Base-by-base conservation (phyloP, 1,284 basidiomycete genomes). In the Boletus sp. region DNA sequence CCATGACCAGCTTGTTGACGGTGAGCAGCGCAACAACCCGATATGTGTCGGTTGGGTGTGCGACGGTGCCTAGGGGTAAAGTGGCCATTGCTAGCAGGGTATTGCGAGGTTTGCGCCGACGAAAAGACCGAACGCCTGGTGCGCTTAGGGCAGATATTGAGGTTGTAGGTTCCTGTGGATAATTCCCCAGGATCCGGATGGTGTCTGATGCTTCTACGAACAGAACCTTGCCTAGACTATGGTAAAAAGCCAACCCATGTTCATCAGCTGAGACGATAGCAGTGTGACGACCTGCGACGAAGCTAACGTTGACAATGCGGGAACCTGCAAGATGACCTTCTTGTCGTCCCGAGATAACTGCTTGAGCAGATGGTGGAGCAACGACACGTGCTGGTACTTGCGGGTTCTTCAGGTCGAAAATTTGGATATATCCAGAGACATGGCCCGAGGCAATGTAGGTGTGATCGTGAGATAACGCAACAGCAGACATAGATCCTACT, bases 171-270 rank as follows among this genome's bases (percentile, higher is more conserved):
- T 85, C 82, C 20, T 85, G 80, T 9, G 91, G 89, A 72, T 98
- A 98, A 67, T 89, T 91, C 0, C 97, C 97, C 6, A 98, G 82
- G 60, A 99, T 92, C 16, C 97, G 87, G 39, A 99, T 83, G 13
- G 94, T 94, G 71, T 99, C 97, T 44, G 92, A 90, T 11, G 95
- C 96, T 55, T 97, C 94, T 16, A 99, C 91, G 61, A 98, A 98
- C 20, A 99, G 81, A 8, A 99, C 90, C 68, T 94, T 96, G 20
- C 97, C 96, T 3, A 99, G 78, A 54, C 91, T 93, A 74, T 98
- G 96, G 73, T 94, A 98, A 75, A 99, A 99, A 0, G 94, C 91
- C 5, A 98, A 80, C 0, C 97, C 97, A 61, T 85, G 78, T 59
- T 96, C 92, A 71, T 99, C 97, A 1, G 94, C 92, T 12, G 90